phyloP scores from a whole-genome alignment of 495 filamentous ascomycete species.

The Gamarada debralockiae region DNA sequence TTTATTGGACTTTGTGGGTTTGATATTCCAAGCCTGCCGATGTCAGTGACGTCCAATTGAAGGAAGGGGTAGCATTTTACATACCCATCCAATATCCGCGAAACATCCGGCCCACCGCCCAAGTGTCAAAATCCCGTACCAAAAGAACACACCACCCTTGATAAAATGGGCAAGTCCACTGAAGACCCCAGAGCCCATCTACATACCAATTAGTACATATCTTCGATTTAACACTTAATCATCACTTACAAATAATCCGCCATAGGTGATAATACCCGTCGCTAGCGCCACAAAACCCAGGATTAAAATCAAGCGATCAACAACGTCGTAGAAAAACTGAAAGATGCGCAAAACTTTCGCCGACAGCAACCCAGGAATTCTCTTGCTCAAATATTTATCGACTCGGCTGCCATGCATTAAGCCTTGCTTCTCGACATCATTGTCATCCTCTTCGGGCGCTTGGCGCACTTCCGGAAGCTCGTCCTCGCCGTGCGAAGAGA shows the following conservation, averaged over 20 bases:
- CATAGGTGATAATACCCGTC: constrained; percentile 63
- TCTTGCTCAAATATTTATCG: constrained; percentile 17
- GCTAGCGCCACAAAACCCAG: constrained; percentile 62
- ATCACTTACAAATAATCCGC: constrained; percentile 64
- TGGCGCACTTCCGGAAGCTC: constrained; percentile 46
- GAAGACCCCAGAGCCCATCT: constrained; percentile 63
- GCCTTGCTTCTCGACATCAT: constrained; percentile 28
- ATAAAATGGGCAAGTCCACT: constrained; percentile 91
- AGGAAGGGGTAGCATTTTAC: constrained; percentile 12
- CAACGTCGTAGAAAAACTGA: constrained; percentile 52
- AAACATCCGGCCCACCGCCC: constrained; percentile 91
- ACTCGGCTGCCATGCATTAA: constrained; percentile 14
- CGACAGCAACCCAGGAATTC: constrained; percentile 11
- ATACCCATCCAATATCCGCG: constrained; percentile 82
- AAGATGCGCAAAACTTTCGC: constrained; percentile 45
- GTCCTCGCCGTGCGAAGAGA: constrained; percentile 52
- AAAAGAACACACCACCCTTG: constrained; percentile 97
- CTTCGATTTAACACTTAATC: background rate
- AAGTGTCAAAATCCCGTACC: constrained; percentile 85
- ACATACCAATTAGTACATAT: background rate
- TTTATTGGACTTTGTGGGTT: constrained; percentile 56
- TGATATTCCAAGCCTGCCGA: constrained; percentile 77
- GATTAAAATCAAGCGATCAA: constrained; percentile 60
- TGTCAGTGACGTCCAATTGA: background rate
- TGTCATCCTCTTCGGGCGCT: constrained; percentile 45